Evolutionary conservation across 768 basidiomycete species (phyloP).

Genomic region (Leucocoprinus sp.): DNA sequence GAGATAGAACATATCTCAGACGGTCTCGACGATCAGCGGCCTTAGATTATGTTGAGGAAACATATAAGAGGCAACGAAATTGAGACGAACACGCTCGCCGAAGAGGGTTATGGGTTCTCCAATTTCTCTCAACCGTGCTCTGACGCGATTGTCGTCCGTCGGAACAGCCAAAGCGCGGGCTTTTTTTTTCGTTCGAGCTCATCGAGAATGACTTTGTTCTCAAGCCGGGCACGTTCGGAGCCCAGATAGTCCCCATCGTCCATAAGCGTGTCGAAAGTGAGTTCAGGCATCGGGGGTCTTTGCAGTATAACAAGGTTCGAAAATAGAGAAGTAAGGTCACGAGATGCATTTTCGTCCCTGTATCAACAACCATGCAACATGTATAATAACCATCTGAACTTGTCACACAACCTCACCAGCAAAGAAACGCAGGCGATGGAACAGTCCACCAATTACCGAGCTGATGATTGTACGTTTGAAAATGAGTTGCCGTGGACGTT

Average conservation of each 20-base stretch:
- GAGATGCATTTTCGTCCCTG: conserved; percentile 7
- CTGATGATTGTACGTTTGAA: conserved; percentile 34
- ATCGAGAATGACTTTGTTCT: conserved; percentile 84
- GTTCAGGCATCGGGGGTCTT: conserved; percentile 48
- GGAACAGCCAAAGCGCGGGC: conserved; percentile 91
- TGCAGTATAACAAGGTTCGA: background rate
- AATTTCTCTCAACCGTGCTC: conserved; percentile 80
- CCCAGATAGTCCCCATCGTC: conserved; percentile 75
- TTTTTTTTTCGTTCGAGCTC: conserved; percentile 97
- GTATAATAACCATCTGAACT: conserved; percentile 28
- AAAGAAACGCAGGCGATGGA: conserved; percentile 23
- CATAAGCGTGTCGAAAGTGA: conserved; percentile 66
- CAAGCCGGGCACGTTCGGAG: conserved; percentile 65
- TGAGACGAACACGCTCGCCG: conserved; percentile 86
- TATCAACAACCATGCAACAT: conserved; percentile 16
- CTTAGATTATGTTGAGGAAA: conserved; percentile 31
- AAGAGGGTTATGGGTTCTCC: conserved; percentile 97
- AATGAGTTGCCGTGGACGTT: background rate
- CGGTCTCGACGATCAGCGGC: conserved; percentile 94
- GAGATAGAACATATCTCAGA: conserved; percentile 87
- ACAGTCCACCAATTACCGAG: conserved; percentile 27
- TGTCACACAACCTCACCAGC: conserved; percentile 20
- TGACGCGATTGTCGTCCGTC: conserved; percentile 93
- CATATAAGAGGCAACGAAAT: conserved; percentile 4
- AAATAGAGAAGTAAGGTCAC: conserved; percentile 3